Conservation (phyloP, 106 monocot genomes). For the Dioscorea zingiberensis region DNA sequence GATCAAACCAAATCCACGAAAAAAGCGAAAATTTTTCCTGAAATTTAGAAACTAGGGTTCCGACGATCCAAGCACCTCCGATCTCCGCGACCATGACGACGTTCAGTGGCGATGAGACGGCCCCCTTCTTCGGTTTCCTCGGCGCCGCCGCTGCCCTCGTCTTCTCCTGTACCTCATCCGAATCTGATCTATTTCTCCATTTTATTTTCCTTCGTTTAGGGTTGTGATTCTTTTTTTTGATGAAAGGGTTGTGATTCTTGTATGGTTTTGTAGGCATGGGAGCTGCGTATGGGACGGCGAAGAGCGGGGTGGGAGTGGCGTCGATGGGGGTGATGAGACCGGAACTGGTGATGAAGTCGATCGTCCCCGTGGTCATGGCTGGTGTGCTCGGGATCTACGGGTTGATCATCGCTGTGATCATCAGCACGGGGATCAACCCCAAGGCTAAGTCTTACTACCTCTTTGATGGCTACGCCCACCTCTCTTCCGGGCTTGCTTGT, state of each 20-base stretch:
- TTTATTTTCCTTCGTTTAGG: background rate
- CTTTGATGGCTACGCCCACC: conserved; percentile 84
- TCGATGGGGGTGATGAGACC: conserved; percentile 93
- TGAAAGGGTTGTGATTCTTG: background rate
- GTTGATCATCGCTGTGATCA: conserved; percentile 63
- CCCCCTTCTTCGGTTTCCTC: conserved; percentile 74
- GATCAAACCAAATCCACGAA: background rate
- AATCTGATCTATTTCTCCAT: background rate
- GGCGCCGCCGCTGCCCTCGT: conserved; percentile 64
- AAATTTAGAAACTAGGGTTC: conserved; percentile 5
- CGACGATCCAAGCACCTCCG: background rate
- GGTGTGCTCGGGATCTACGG: conserved; percentile 89
- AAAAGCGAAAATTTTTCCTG: background rate
- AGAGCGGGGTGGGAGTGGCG: conserved; percentile 85
- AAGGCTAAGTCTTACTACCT: conserved; percentile 86
- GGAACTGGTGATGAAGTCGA: conserved; percentile 90
- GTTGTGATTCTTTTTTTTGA: background rate
- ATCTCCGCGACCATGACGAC: conserved; percentile 11
- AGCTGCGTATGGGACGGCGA: conserved; percentile 88
- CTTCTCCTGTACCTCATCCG: conserved; percentile 41
- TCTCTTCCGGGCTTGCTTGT: conserved; percentile 72
- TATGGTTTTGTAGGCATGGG: conserved; percentile 62
- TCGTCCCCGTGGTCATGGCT: conserved; percentile 86
- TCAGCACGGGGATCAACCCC: conserved; percentile 58
- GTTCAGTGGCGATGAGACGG: conserved; percentile 70